These are phyloP conservation scores for Cornus florida DNA, from an alignment of 148 eudicot genomes.

Conservation along the genomic window DNA sequence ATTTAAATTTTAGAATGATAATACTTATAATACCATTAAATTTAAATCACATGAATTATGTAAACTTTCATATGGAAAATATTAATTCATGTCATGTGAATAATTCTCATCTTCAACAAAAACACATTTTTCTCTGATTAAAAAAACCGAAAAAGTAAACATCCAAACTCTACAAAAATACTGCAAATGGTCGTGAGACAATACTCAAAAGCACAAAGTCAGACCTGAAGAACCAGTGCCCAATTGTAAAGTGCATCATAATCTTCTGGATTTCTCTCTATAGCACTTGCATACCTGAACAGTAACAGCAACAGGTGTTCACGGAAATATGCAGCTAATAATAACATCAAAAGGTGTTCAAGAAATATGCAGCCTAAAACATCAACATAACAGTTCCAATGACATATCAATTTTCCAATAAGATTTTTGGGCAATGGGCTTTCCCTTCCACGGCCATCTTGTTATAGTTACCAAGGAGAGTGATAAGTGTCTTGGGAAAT, in stretches of 20 bases:
- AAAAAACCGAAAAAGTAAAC: background rate
- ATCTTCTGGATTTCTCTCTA: slow-evolving; percentile 82
- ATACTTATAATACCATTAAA: too few relatives aligned
- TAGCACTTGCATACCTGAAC: slow-evolving; percentile 82
- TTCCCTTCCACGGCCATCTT: background rate
- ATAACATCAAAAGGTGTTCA: too few relatives aligned
- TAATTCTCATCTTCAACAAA: background rate
- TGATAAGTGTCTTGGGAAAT: background rate
- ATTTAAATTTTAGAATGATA: too few relatives aligned
- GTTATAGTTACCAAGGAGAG: background rate
- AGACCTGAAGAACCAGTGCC: slow-evolving; percentile 98
- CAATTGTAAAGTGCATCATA: slow-evolving; percentile 95
- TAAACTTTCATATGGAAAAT: background rate
- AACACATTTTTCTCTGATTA: background rate
- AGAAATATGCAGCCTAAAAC: background rate
- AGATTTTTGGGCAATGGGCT: background rate
- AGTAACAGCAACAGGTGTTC: slow-evolving; percentile 8
- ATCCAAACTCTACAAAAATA: slow-evolving; percentile 1
- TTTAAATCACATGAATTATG: background rate
- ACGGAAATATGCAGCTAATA: background rate
- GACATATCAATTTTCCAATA: background rate
- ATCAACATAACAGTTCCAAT: background rate
- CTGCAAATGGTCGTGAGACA: slow-evolving; percentile 1
- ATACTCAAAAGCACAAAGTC: slow-evolving; percentile 8
- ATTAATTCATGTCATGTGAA: background rate